Conservation (phyloP, 306 rosid genomes). For the Hippophae gyantsensis region DNA sequence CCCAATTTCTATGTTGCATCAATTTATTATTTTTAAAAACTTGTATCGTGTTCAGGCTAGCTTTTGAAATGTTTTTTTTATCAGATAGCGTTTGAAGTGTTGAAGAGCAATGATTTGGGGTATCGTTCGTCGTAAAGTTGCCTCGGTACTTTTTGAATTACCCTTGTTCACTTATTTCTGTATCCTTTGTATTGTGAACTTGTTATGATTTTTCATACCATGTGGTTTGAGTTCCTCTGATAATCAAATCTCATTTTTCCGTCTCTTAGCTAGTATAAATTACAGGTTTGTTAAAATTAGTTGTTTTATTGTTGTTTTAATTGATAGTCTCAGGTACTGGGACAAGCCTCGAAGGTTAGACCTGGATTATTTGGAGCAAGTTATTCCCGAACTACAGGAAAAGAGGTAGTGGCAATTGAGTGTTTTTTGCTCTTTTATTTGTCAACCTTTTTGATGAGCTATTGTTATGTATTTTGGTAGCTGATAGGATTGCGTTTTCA, state of each 20-base stretch:
- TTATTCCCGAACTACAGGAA: slow-evolving; percentile 10
- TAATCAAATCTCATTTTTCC: neutral
- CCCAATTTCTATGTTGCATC: no score
- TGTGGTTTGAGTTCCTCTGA: neutral
- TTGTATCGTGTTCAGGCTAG: neutral
- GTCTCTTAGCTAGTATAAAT: neutral
- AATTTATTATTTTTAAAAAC: neutral
- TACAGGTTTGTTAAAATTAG: neutral
- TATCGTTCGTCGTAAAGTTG: slow-evolving; percentile 33
- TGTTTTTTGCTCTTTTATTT: neutral
- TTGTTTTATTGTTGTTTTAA: slow-evolving; percentile 7
- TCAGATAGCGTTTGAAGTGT: slow-evolving; percentile 10
- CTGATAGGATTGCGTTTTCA: neutral
- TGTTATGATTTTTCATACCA: neutral
- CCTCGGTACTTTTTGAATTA: slow-evolving; percentile 21
- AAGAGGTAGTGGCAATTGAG: slow-evolving; percentile 16
- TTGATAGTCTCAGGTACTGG: slow-evolving; percentile 22
- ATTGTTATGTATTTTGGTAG: neutral
- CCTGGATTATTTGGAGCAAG: slow-evolving; percentile 3
- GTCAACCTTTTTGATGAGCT: neutral
- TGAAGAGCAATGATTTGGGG: slow-evolving; percentile 34
- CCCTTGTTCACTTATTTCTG: neutral
- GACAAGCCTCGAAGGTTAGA: slow-evolving; percentile 24
- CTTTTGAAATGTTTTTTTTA: neutral
- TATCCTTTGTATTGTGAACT: neutral